These are phyloP conservation scores for Stagonosporopsis cucurbitacearum DNA, from an alignment of 2,329 filamentous ascomycete genomes.

Conservation along the genomic window DNA sequence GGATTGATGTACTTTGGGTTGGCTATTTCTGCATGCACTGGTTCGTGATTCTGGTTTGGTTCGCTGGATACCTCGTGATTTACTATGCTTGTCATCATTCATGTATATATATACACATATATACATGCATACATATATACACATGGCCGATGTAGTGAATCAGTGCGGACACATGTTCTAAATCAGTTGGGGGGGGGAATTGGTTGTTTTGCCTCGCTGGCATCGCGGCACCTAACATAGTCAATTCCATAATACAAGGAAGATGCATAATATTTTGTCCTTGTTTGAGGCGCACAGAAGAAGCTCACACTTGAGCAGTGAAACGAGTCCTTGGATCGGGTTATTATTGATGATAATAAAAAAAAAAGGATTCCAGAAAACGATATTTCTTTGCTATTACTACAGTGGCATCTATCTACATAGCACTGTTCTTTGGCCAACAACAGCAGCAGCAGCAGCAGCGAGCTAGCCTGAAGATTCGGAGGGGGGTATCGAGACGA, in stretches of 20 bases:
- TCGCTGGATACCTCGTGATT: conserved; percentile 18
- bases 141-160: conserved; percentile 1
- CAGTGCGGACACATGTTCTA: background rate
- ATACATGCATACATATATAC: background rate
- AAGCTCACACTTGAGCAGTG: no score
- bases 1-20: background rate
- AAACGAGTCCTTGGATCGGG: no score
- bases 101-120: background rate
- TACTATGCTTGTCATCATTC: background rate
- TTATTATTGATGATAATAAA: no score
- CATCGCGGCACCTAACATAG: background rate
- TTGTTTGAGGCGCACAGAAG: no score
- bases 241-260: conserved; percentile 1
- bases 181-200: background rate
- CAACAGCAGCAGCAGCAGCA: background rate
- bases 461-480: no score
- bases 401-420: background rate
- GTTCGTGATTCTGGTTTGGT: conserved; percentile 1
- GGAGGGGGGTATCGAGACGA: conserved; percentile 14
- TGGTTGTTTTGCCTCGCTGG: background rate
- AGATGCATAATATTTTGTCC: background rate
- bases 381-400: background rate
- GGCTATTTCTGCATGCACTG: conserved; percentile 3
- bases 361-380: background rate
- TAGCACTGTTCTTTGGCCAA: background rate